Conservation (phyloP, 805 yeast species). For the Ogataea chonburiensis region DNA sequence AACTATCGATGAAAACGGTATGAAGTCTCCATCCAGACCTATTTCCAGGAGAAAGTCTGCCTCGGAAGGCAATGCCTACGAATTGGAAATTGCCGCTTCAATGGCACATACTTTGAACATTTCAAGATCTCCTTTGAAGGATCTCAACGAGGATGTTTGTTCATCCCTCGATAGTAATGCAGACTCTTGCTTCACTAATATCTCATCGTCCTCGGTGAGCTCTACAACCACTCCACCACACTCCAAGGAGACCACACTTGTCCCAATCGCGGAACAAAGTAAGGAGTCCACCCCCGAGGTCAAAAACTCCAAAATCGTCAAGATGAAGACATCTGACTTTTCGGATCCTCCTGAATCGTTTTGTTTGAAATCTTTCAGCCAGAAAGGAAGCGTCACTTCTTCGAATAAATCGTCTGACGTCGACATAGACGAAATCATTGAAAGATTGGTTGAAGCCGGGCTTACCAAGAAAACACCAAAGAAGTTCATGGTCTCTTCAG, state of each 20-base stretch:
- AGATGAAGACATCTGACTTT: neutral
- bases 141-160: constrained; percentile 23
- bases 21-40: neutral
- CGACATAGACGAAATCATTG: constrained; percentile 63
- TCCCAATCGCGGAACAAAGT: constrained; percentile 36
- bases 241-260: constrained; percentile 19
- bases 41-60: constrained; percentile 11
- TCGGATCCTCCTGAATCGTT: no score
- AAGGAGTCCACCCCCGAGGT: constrained; percentile 32
- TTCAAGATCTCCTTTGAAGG: constrained; percentile 17
- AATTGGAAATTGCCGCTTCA: constrained; percentile 45
- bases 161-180: constrained; percentile 46
- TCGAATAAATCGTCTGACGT: constrained; percentile 20
- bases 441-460: constrained; percentile 55
- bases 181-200: constrained; percentile 34
- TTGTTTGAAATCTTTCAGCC: no score
- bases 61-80: constrained; percentile 24
- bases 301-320: neutral
- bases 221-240: constrained; percentile 30
- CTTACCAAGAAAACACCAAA: constrained; percentile 41
- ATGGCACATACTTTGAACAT: constrained; percentile 40
- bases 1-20: neutral
- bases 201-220: constrained; percentile 31
- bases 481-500: constrained; percentile 48
- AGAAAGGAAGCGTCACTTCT: neutral